Evolutionary conservation across 2,329 filamentous ascomycete genomes (phyloP).

Genomic region (Sporothrix humicola): DNA sequence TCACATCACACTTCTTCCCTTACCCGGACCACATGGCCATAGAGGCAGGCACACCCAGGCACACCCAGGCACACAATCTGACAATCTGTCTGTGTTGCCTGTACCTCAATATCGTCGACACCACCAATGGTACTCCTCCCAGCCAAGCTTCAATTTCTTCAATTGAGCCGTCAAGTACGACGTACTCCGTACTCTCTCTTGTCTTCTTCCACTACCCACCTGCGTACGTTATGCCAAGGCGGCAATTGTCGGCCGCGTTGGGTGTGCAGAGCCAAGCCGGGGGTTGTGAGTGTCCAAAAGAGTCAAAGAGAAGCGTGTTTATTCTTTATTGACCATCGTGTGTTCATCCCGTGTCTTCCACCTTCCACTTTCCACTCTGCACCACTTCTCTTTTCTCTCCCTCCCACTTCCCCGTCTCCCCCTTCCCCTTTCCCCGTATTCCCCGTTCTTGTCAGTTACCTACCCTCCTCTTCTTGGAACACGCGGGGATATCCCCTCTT

Average conservation of each 20-base stretch:
- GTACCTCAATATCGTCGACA: conserved; percentile 2
- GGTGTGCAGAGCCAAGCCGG: conserved; percentile 16
- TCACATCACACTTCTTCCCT: not conserved
- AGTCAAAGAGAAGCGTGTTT: no score
- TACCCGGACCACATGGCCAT: conserved; percentile 10
- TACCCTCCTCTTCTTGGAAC: not conserved
- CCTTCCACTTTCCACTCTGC: not conserved
- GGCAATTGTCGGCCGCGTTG: conserved; percentile 11
- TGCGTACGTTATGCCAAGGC: not conserved
- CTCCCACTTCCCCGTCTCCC: not conserved
- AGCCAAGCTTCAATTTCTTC: not conserved
- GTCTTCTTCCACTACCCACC: not conserved
- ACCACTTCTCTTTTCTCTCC: not conserved
- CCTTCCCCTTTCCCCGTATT: conserved; percentile 2
- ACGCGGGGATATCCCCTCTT: not conserved
- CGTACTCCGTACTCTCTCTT: not conserved
- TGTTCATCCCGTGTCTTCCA: not conserved
- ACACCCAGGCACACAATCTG: not conserved
- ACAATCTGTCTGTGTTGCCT: no score
- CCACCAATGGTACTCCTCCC: not conserved
- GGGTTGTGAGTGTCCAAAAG: not conserved
- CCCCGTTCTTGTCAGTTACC: not conserved
- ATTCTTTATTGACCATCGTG: not conserved
- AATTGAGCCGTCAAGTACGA: not conserved
- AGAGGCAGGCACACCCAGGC: not conserved